Percentiles rank a stretch among this genome's conserved stretches.
Conservation (phyloP, 108 stramenopile genomes). For the Discostella pseudostelligera region DNA sequence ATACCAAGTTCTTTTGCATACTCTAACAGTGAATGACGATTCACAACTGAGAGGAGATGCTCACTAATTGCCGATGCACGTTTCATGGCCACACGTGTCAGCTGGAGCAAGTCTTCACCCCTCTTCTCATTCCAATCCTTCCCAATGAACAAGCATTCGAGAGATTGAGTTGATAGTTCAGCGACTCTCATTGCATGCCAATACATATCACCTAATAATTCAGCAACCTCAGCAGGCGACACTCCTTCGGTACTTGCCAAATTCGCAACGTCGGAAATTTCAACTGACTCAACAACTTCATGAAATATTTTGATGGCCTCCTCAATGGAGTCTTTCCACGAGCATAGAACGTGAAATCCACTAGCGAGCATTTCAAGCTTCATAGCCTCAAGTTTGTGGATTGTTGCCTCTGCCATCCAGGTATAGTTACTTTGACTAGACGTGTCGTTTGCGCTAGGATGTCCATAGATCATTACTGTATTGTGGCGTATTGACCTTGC, state of each 20-base stretch:
- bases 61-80: constrained; percentile 21
- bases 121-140: constrained; percentile 5
- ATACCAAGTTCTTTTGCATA: constrained; percentile 7
- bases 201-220: constrained; percentile 23
- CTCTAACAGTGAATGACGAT: constrained; percentile 18
- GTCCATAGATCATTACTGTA: constrained; percentile 11
- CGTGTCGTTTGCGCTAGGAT: constrained; percentile 10
- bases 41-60: constrained; percentile 10
- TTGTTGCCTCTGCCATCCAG: constrained; percentile 27
- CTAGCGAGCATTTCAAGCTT: constrained; percentile 20
- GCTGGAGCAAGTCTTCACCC: constrained; percentile 26
- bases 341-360: constrained; percentile 12
- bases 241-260: constrained; percentile 16
- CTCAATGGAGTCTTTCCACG: constrained; percentile 27
- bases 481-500: constrained; percentile 18
- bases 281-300: constrained; percentile 15
- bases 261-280: constrained; percentile 13
- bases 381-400: constrained; percentile 27
- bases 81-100: constrained; percentile 19
- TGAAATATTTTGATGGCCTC: constrained; percentile 16
- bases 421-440: constrained; percentile 8
- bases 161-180: constrained; percentile 17
- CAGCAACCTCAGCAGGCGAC: constrained; percentile 1
- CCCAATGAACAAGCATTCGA: constrained; percentile 13
- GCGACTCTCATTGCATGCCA: constrained; percentile 22